Evolutionary conservation across 139 green algal species (phyloP), one percentile per base, ranked within the genome.

Genomic region (Mychonastes homosphaera): DNA sequence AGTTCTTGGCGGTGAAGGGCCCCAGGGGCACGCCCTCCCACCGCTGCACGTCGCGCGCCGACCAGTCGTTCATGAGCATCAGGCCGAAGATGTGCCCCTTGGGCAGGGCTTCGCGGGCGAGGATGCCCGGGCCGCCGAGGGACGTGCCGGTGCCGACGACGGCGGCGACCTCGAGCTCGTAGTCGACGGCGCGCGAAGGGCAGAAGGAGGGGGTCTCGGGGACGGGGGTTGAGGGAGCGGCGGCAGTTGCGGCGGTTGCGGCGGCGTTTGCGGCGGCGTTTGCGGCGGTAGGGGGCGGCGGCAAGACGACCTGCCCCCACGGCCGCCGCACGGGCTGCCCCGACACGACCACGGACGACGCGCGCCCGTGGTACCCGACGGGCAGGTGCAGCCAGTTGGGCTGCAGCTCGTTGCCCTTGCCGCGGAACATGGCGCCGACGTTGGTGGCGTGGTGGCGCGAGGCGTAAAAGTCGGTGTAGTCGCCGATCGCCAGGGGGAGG

Each of bases 391-490:
- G 49, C 89, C 89, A 97, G 64, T 97, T 96, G 35, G 77, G 79
- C 26, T 74, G 59, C 28, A 97, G 80, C 12, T 84, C 76, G 44
- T 87, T 81, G 0, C 69, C 71, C 23, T 51, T 41, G 12, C 79
- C 74, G 2, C 90, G 66, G 58, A 97, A 95, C 75, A 97, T 82
- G 33, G 54, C 18, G 15, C 88, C 90, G 15, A 80, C 71, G 57
- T 91, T 94, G 39, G 71, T 78, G 30, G 90, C 90, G 63, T 97
- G 90, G 55, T 95, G 73, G 16, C 69, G 77, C 0, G 80, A 92
- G 30, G 74, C 76, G 66, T 95, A 97, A 49, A 97, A 97, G 76
- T 97, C 90, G 3, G 90, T 97, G 78, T 95, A 97, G 74, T 95
- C 87, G 1, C 87, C 84, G 27, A 97, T 81, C 8, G 21, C 7